Evolutionary conservation across 2,329 filamentous ascomycete genomes (phyloP).

Genomic region (Penicillium sp.): DNA sequence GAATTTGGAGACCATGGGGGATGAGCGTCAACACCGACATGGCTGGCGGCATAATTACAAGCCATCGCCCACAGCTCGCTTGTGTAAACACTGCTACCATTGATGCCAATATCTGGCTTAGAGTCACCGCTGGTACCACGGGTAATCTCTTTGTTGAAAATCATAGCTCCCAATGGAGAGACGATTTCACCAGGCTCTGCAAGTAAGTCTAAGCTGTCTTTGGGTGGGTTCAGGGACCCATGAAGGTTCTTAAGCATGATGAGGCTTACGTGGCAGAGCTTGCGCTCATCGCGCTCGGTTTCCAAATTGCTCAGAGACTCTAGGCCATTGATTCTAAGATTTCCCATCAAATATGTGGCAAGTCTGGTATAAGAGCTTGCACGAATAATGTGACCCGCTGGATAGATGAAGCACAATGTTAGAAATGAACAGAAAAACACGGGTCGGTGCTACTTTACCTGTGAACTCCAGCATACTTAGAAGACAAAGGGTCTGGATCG

Average conservation of each 20-base stretch:
- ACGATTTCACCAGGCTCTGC: background rate
- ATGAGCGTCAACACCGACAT: conserved; percentile 36
- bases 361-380: conserved; percentile 20
- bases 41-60: conserved; percentile 43
- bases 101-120: conserved; percentile 34
- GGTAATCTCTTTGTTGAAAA: background rate
- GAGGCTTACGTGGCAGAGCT: conserved; percentile 34
- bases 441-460: conserved; percentile 11
- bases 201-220: conserved; percentile 9
- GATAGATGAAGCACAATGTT: background rate
- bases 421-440: background rate
- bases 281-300: conserved; percentile 21
- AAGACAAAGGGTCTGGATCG: conserved; percentile 34
- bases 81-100: conserved; percentile 40
- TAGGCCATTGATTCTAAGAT: conserved; percentile 9
- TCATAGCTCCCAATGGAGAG: conserved; percentile 2
- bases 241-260: conserved; percentile 38
- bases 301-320: conserved; percentile 18
- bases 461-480: conserved; percentile 33
- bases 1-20: conserved; percentile 48
- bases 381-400: conserved; percentile 20
- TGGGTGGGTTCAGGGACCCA: conserved; percentile 19
- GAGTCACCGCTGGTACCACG: conserved; percentile 3
- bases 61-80: conserved; percentile 48
- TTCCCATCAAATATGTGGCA: conserved; percentile 19